These are phyloP conservation scores for Trichoderma arundinaceum DNA, from an alignment of 2,329 filamentous ascomycete genomes.

Conservation along the genomic window DNA sequence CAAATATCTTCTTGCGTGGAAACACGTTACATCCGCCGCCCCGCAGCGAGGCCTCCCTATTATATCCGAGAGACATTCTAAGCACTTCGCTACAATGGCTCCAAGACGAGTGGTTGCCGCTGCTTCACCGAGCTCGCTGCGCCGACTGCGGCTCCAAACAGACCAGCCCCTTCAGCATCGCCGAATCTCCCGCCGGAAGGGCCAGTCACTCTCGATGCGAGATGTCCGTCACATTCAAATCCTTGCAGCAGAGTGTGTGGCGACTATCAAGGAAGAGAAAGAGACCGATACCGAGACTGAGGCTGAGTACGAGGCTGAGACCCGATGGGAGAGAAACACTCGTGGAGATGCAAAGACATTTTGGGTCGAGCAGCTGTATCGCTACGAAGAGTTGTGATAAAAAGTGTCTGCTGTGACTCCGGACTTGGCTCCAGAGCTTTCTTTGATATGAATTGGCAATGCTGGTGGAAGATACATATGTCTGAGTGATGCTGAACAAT, in stretches of 20 bases:
- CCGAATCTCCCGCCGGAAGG: slow-evolving; percentile 4
- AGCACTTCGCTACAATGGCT: slow-evolving; percentile 11
- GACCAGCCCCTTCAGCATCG: not conserved
- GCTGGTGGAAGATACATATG: not conserved
- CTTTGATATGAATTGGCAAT: not conserved
- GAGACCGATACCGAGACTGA: slow-evolving; percentile 30
- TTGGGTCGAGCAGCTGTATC: slow-evolving; percentile 76
- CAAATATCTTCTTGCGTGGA: not conserved
- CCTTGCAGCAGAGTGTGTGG: not conserved
- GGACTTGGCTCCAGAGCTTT: not conserved
- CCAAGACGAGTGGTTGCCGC: slow-evolving; percentile 5
- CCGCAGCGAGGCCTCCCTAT: not conserved
- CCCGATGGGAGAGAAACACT: slow-evolving; percentile 21
- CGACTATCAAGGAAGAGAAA: not conserved
- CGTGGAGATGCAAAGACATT: slow-evolving; percentile 27
- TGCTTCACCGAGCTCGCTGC: slow-evolving; percentile 12
- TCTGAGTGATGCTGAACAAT: not conserved
- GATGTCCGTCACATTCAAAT: not conserved
- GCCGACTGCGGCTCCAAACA: slow-evolving; percentile 8
- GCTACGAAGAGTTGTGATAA: slow-evolving; percentile 67
- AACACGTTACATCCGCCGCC: not conserved
- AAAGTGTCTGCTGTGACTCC: not conserved
- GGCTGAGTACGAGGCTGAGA: slow-evolving; percentile 10
- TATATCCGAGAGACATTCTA: not conserved
- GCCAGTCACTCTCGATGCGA: not conserved